These are phyloP conservation scores for Naganishia antarctica DNA, from an alignment of 768 basidiomycete species.

Conservation along the genomic window DNA sequence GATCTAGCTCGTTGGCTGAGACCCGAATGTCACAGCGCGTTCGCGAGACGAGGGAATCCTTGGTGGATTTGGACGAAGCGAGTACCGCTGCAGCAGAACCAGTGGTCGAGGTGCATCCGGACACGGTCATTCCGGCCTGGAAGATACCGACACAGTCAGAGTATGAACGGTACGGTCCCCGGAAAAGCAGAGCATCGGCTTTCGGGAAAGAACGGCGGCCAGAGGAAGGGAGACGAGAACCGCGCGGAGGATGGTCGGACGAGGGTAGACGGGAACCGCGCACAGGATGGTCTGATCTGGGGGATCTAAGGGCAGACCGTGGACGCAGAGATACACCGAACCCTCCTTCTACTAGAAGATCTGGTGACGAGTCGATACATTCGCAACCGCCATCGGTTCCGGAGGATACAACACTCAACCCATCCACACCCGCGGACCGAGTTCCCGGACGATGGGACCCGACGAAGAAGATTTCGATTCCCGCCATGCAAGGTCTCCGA, in stretches of 20 bases:
- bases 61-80: conserved; percentile 1
- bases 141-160: conserved; percentile 9
- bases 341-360: background rate
- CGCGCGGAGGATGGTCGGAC: conserved; percentile 4
- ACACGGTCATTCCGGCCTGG: conserved; percentile 9
- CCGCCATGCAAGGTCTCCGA: conserved; percentile 76
- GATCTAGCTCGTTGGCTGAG: background rate
- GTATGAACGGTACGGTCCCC: conserved; percentile 5
- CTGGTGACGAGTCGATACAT: no score
- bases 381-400: background rate
- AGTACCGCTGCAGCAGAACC: background rate
- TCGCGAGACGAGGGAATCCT: background rate
- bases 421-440: background rate
- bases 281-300: background rate
- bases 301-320: no score
- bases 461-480: conserved; percentile 70
- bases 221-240: background rate
- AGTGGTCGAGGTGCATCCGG: background rate
- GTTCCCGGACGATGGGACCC: conserved; percentile 59
- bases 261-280: background rate
- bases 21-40: background rate
- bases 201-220: background rate
- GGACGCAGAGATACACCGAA: background rate
- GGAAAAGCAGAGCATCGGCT: background rate
- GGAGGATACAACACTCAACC: no score